phyloP scores from a whole-genome alignment of 2,329 filamentous ascomycete genomes.

The Graphiopsis chlorocephala region DNA sequence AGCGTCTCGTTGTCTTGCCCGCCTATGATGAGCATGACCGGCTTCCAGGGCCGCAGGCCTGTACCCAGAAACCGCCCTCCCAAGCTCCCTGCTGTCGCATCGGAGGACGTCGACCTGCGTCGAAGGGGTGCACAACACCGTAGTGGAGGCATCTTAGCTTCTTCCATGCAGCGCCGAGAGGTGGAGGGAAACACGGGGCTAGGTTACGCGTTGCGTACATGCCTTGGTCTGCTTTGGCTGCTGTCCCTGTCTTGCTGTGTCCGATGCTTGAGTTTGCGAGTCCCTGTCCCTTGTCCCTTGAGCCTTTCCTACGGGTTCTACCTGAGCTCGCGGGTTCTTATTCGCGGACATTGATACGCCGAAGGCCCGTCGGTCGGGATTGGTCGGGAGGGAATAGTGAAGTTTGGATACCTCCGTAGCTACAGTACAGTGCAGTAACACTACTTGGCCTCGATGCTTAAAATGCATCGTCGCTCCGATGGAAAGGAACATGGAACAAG shows the following conservation, averaged over 20 bases:
- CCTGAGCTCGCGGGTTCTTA: too few relatives aligned
- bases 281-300: too few relatives aligned
- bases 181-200: background rate
- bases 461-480: background rate
- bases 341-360: conserved; percentile 3
- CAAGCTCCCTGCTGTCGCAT: background rate
- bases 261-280: background rate
- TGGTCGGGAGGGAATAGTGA: background rate
- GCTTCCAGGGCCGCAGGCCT: background rate
- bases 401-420: background rate
- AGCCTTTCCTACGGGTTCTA: too few relatives aligned
- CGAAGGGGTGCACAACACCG: background rate
- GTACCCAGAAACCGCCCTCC: background rate
- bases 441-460: background rate
- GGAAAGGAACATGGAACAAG: background rate
- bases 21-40: background rate
- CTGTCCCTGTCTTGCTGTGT: too few relatives aligned
- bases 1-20: background rate
- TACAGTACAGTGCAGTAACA: background rate
- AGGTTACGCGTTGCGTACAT: conserved; percentile 15
- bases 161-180: conserved; percentile 13
- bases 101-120: conserved; percentile 5
- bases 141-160: conserved; percentile 10
- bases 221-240: too few relatives aligned
- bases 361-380: conserved; percentile 11